These are phyloP conservation scores for Lachancea sp. DNA, from an alignment of 805 yeast genomes.

Conservation along the genomic window DNA sequence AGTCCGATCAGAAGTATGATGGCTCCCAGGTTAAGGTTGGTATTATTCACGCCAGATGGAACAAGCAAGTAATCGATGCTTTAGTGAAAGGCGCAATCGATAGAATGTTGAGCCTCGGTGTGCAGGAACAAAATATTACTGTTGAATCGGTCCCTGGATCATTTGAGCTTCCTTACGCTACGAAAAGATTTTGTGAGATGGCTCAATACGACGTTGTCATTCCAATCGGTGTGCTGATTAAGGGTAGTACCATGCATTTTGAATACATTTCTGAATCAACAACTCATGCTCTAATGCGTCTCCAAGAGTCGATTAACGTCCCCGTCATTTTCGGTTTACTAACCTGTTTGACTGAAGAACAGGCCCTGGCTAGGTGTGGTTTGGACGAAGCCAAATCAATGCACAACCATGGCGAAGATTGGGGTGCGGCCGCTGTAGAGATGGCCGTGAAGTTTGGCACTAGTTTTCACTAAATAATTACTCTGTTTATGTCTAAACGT, in stretches of 20 bases:
- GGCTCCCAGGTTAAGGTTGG: conserved; percentile 69
- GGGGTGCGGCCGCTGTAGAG: conserved; percentile 99
- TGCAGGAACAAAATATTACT: conserved; percentile 65
- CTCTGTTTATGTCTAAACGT: background rate
- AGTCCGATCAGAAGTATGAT: conserved; percentile 60
- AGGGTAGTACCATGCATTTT: conserved; percentile 97
- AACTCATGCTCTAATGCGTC: conserved; percentile 74
- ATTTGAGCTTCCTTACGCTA: conserved; percentile 85
- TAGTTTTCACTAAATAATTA: conserved; percentile 7
- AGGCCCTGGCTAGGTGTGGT: conserved; percentile 91
- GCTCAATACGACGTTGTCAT: conserved; percentile 73
- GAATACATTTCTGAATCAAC: conserved; percentile 93
- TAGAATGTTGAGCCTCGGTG: conserved; percentile 58
- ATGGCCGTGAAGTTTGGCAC: conserved; percentile 55
- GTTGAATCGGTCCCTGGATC: conserved; percentile 92
- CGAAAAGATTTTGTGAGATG: conserved; percentile 46
- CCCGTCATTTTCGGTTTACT: conserved; percentile 93
- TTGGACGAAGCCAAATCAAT: conserved; percentile 51
- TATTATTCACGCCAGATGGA: conserved; percentile 96
- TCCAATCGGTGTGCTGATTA: conserved; percentile 90
- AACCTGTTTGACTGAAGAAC: conserved; percentile 90
- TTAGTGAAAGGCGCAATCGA: conserved; percentile 71
- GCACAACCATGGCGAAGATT: conserved; percentile 97
- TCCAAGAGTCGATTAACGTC: conserved; percentile 59
- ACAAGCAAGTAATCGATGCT: conserved; percentile 64